These are phyloP conservation scores for Erucastrum elatum DNA, from an alignment of 345 rosid species.

Conservation along the genomic window DNA sequence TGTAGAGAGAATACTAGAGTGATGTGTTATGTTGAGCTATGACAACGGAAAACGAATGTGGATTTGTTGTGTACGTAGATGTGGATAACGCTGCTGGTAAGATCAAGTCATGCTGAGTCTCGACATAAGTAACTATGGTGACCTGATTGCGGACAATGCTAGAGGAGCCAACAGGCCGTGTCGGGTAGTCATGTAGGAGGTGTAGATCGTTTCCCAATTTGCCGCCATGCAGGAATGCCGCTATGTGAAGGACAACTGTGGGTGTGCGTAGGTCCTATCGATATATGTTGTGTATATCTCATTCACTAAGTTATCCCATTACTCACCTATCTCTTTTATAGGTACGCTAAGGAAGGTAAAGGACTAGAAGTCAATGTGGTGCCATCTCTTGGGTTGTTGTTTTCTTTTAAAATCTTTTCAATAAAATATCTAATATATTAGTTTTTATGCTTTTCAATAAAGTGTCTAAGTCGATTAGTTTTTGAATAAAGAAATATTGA, in stretches of 20 bases:
- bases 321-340: not conserved
- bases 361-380: not conserved
- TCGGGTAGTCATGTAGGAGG: not conserved
- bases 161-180: not conserved
- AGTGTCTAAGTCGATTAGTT: too few relatives aligned
- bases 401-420: too few relatives aligned
- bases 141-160: not conserved
- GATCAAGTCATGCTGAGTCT: not conserved
- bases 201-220: not conserved
- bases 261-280: not conserved
- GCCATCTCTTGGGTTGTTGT: too few relatives aligned
- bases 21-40: not conserved
- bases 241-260: not conserved
- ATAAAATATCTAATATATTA: too few relatives aligned
- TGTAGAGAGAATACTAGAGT: not conserved
- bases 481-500: too few relatives aligned
- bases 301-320: not conserved
- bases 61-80: not conserved
- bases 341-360: not conserved
- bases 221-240: not conserved
- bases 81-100: not conserved
- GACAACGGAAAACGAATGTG: not conserved
- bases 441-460: too few relatives aligned
- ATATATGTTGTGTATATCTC: too few relatives aligned
- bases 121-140: not conserved